A percentile compares a stretch with the other conserved stretches of the same genome.
phyloP scores from a whole-genome alignment of 129 eudicot genomes.

The Tagetes erecta region DNA sequence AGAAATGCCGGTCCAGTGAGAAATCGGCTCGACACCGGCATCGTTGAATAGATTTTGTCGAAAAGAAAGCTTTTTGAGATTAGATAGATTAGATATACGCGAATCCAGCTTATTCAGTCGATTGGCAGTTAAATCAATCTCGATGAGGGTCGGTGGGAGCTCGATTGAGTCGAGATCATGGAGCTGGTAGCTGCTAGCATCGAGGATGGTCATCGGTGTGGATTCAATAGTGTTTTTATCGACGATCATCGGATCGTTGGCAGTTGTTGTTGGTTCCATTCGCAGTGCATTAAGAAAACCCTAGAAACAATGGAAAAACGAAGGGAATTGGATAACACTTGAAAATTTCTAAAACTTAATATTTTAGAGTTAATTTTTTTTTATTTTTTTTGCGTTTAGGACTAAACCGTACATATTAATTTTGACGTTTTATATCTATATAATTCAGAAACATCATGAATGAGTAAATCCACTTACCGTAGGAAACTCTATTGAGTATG shows the following conservation, averaged over 20 bases:
- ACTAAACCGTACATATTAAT: too few relatives aligned
- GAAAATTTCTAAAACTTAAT: background rate
- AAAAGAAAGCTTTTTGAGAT: slow-evolving; percentile 82
- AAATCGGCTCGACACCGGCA: slow-evolving; percentile 61
- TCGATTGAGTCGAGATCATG: slow-evolving; percentile 87
- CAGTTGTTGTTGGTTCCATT: background rate
- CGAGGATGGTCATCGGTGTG: slow-evolving; percentile 53
- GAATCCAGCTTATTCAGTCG: slow-evolving; percentile 71
- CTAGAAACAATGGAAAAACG: background rate
- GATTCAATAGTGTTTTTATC: slow-evolving; percentile 29
- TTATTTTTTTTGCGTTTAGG: too few relatives aligned
- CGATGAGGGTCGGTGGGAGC: slow-evolving; percentile 62
- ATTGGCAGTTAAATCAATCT: slow-evolving; percentile 87
- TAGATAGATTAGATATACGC: slow-evolving; percentile 59
- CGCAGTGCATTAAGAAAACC: slow-evolving; percentile 13
- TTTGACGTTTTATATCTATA: too few relatives aligned
- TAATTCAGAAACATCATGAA: too few relatives aligned
- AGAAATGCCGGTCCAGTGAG: slow-evolving; percentile 64
- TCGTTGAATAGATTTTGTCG: slow-evolving; percentile 77
- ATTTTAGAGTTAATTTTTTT: too few relatives aligned
- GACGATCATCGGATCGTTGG: slow-evolving; percentile 10
- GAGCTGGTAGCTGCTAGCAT: slow-evolving; percentile 80
- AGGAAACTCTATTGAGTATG: too few relatives aligned
- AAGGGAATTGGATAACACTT: background rate
- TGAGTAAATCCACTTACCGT: too few relatives aligned